Conservation (phyloP, 2,329 filamentous ascomycete genomes). For the Ophiostoma quercus region DNA sequence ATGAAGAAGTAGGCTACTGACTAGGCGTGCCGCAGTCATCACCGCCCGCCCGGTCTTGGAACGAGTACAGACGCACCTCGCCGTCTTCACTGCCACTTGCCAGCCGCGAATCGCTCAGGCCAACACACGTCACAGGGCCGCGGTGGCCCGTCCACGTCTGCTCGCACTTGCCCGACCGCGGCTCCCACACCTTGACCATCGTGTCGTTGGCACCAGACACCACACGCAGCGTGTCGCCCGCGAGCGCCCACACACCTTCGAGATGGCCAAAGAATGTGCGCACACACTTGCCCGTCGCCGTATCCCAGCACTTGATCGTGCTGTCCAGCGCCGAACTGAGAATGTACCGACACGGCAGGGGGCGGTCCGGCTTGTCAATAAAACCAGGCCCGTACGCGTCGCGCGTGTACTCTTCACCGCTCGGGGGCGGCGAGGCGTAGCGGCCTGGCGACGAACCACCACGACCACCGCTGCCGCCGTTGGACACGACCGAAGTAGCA, state of each 20-base stretch:
- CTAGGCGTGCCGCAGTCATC: neutral
- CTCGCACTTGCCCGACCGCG: slow-evolving; percentile 83
- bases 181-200: slow-evolving; percentile 94
- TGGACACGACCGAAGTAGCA: slow-evolving; percentile 40
- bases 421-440: slow-evolving; percentile 31
- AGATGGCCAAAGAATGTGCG: slow-evolving; percentile 95
- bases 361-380: slow-evolving; percentile 54
- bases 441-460: slow-evolving; percentile 7
- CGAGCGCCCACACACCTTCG: slow-evolving; percentile 87
- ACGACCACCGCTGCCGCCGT: slow-evolving; percentile 45
- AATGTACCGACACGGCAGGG: slow-evolving; percentile 82
- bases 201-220: slow-evolving; percentile 89
- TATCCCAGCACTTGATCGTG: slow-evolving; percentile 90
- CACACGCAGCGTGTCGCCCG: slow-evolving; percentile 48
- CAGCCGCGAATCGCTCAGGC: slow-evolving; percentile 81
- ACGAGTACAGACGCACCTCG: slow-evolving; percentile 80
- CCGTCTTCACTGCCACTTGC: slow-evolving; percentile 91
- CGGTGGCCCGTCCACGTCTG: slow-evolving; percentile 86
- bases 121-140: slow-evolving; percentile 88
- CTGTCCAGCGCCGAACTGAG: slow-evolving; percentile 86
- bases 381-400: slow-evolving; percentile 59
- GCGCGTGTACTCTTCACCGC: slow-evolving; percentile 38
- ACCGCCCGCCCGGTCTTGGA: slow-evolving; percentile 45
- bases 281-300: slow-evolving; percentile 71
- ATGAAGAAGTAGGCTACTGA: neutral